phyloP scores from a whole-genome alignment of 2,329 filamentous ascomycete genomes.

The Diplodia scrobiculata region DNA sequence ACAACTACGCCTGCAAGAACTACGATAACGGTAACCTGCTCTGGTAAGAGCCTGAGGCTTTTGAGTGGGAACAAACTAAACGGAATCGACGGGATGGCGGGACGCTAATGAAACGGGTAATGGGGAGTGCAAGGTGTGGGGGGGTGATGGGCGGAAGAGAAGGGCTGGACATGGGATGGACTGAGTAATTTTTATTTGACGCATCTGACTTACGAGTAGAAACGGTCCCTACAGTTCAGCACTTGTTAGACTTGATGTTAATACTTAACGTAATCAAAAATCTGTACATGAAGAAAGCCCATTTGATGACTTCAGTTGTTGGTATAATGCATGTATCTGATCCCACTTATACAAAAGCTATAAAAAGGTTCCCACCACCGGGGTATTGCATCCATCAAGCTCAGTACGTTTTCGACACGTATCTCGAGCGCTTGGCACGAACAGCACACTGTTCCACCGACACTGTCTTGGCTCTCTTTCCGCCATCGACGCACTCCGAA shows the following conservation, averaged over 20 bases:
- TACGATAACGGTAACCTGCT: neutral
- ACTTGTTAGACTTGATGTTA: conserved; percentile 5
- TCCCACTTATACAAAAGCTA: too few relatives aligned
- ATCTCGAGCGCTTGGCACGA: too few relatives aligned
- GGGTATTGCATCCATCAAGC: too few relatives aligned
- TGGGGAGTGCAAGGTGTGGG: too few relatives aligned
- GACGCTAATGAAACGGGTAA: neutral
- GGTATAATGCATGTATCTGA: too few relatives aligned
- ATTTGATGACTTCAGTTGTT: neutral
- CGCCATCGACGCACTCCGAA: too few relatives aligned
- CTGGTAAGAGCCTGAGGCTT: neutral
- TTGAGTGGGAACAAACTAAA: too few relatives aligned
- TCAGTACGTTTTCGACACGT: too few relatives aligned
- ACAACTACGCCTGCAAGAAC: conserved; percentile 15
- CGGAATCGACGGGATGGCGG: neutral
- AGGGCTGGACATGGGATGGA: neutral
- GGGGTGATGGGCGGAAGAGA: neutral
- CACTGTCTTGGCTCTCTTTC: too few relatives aligned
- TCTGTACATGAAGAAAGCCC: neutral
- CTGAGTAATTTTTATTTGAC: neutral
- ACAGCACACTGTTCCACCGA: too few relatives aligned
- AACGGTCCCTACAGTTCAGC: conserved; percentile 8
- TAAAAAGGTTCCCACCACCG: too few relatives aligned
- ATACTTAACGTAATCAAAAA: neutral
- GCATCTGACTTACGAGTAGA: neutral